Evolutionary conservation across 2,329 filamentous ascomycete genomes (phyloP), one percentile per base, ranked within the genome.

Genomic region (Orbilia quercus): DNA sequence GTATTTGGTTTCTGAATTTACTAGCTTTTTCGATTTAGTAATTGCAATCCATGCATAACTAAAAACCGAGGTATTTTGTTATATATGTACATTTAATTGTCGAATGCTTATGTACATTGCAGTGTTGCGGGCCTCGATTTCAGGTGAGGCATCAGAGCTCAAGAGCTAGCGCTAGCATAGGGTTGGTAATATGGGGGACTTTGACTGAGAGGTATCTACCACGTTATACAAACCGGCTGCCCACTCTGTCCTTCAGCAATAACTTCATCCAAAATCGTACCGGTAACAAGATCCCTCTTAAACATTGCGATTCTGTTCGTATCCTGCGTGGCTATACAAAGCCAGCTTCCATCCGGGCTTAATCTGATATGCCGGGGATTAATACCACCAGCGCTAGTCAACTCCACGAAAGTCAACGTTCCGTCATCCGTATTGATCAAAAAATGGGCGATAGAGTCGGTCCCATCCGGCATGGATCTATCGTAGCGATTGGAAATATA

Each of bases 401-500:
- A 82, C 76, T 89, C 85, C 1, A 86, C 79, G 64, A 86, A 84
- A 0, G 78, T 80, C 23, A 91, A 82, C 0, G 80, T 82, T 5
- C 89, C 89, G n/a, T 84, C 84, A 12, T 78, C 75, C 1, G 78
- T 69, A 76, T 87, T 80, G 75, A 91, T 85, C 63, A 81, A 78
- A 81, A 87, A 91, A 69, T 83, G 87, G 72, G 89, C 84, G 60
- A 93, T 81, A 0, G 89, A 85, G 79, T 91, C 89, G 0, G 63
- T 75, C 34, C 64, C 64, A 14, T 64, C 82, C 75, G 77, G 73
- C 78, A 88, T 85, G 20, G 84, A 81, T 47, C 81, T 82, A 78
- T 89, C 89, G 78, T 85, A 85, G 74, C 91, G 88, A 75, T 90
- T 90, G 1, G 88, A 89, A 44, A 90, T 84, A 76, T 90, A 83